Evolutionary conservation across 805 yeast genomes (phyloP), one percentile per base, ranked within the genome.

Genomic region (Brettanomyces anomalus): DNA sequence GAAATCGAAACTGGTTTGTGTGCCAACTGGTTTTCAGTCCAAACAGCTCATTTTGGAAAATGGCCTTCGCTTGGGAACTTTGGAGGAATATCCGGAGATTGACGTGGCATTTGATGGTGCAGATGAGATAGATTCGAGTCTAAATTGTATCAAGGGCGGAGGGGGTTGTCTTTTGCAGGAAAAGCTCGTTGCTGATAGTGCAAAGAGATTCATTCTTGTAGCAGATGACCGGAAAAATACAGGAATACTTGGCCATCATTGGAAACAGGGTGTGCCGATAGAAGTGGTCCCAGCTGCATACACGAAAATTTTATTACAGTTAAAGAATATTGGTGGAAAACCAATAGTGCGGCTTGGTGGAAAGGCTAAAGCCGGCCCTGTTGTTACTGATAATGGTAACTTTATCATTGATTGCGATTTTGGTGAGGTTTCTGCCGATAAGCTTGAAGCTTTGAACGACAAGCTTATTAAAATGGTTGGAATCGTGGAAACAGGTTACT

Each of bases 101-200:
- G 98, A 93, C 60, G 78, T 93, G 53, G 96, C 96, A 2, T 93
- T 93, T 60, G 99, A 93, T 62, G 99, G 99, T 37, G 97, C 98
- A 3, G 99, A 93, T 64, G 98, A 93, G 64, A 89, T 89, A 45
- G 98, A 90, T 62, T 58, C 76, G 4, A 58, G 71, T 17, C 71
- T 93, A 53, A 85, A 88, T 58, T 79, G 89, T 55, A 93, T 93
- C 61, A 93, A 93, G 66, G 99, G 99, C 51, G 99, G 99, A 39
- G 99, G 99, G 35, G 99, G 97, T 2, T 93, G 99, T 63, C 70
- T 88, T 49, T 82, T 93, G 67, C 98, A 90, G 67, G 99, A 93
- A 62, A 93, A 93, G 66, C 71, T 93, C 42, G 96, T 93, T 13
- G 96, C 96, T 15, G 73, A 77, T 44, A 77, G 86, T 47, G 79